Percentiles rank a stretch among this genome's conserved stretches.
phyloP scores from a whole-genome alignment of 2,329 filamentous ascomycete genomes.

The Phaeosphaeriaceae sp. region DNA sequence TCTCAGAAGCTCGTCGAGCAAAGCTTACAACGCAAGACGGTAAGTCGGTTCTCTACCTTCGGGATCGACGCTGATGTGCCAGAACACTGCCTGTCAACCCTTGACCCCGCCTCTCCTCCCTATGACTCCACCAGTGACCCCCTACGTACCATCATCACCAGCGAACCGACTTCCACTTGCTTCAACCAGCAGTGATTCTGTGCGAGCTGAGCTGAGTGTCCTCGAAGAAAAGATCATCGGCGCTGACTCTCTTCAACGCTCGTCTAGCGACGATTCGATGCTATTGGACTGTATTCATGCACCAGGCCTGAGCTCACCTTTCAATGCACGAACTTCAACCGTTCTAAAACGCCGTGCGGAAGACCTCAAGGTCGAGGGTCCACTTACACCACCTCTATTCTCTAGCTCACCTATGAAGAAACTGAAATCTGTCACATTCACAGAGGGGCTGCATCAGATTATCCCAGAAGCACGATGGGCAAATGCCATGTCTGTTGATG shows the following conservation, averaged over 20 bases:
- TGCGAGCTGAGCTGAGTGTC: slow-evolving; percentile 37
- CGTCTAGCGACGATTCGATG: slow-evolving; percentile 42
- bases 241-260: slow-evolving; percentile 42
- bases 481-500: slow-evolving; percentile 3
- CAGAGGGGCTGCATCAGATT: slow-evolving; percentile 44
- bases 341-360: slow-evolving; percentile 40
- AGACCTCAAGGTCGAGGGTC: slow-evolving; percentile 55
- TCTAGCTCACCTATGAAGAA: slow-evolving; percentile 48
- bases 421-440: slow-evolving; percentile 50
- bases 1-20: slow-evolving; percentile 26
- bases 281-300: slow-evolving; percentile 36
- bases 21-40: slow-evolving; percentile 22
- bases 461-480: slow-evolving; percentile 41
- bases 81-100: slow-evolving; percentile 39
- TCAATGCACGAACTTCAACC: slow-evolving; percentile 22
- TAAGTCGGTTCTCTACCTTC: slow-evolving; percentile 18
- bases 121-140: slow-evolving; percentile 48
- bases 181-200: slow-evolving; percentile 46
- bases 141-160: slow-evolving; percentile 50
- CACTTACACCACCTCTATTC: slow-evolving; percentile 52
- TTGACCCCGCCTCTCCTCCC: slow-evolving; percentile 59
- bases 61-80: slow-evolving; percentile 18
- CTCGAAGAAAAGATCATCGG: slow-evolving; percentile 45
- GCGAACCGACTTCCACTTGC: slow-evolving; percentile 45
- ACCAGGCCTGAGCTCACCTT: slow-evolving; percentile 25